Conservation (phyloP, 208 protist genomes). For the Naegleria lovaniensis region DNA sequence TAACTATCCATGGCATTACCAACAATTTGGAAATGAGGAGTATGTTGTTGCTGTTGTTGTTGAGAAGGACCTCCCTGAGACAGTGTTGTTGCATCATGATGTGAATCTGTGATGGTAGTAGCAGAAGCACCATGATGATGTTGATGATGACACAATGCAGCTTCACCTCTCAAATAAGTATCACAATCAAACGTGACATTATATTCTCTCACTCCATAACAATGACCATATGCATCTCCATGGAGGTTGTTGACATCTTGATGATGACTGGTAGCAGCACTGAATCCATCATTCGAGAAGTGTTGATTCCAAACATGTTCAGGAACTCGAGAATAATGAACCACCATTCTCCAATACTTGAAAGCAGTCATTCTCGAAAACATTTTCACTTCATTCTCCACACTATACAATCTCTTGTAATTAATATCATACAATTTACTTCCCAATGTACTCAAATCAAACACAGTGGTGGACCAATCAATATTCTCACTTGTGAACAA, state of each 20-base stretch:
- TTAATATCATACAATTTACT: slow-evolving; percentile 5
- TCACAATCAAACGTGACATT: background rate
- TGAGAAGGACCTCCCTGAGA: background rate
- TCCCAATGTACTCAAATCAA: background rate
- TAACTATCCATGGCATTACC: background rate
- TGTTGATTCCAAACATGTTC: too few species aligned
- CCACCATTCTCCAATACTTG: background rate
- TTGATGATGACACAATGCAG: background rate
- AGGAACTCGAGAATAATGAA: background rate
- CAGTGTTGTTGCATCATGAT: too few species aligned
- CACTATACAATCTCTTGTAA: background rate
- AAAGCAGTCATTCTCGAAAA: background rate
- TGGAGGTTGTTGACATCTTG: too few species aligned
- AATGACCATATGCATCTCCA: background rate
- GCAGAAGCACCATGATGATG: background rate
- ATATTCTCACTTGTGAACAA: slow-evolving; percentile 6
- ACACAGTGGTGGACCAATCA: background rate
- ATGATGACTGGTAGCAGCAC: too few species aligned
- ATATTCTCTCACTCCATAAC: background rate
- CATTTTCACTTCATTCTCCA: background rate
- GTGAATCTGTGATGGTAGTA: too few species aligned
- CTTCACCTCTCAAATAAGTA: background rate
- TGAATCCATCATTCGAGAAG: too few species aligned
- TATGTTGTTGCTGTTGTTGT: background rate
- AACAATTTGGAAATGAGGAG: background rate